A percentile compares a stretch with the other conserved stretches of the same genome.
These are phyloP conservation scores for Exophiala lecanii-corni DNA, from an alignment of 2,329 filamentous ascomycete genomes.

Conservation along the genomic window DNA sequence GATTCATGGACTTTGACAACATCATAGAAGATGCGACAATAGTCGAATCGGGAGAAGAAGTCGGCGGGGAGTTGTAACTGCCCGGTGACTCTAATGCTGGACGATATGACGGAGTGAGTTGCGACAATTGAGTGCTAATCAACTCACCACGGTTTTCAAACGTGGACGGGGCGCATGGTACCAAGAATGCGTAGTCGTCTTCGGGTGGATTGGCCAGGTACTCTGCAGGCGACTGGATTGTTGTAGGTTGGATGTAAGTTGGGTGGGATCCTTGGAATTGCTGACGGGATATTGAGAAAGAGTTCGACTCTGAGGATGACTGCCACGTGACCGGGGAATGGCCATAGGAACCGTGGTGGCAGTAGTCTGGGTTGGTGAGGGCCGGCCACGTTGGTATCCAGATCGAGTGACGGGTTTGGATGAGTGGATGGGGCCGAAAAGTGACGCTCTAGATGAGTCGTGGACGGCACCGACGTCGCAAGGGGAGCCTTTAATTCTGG, in stretches of 20 bases:
- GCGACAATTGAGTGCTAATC: conserved; percentile 25
- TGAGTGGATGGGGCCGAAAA: conserved; percentile 20
- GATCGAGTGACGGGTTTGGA: too few species aligned
- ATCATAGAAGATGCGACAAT: conserved; percentile 28
- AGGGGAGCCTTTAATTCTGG: conserved; percentile 14
- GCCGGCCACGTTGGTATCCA: too few species aligned
- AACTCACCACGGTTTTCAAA: conserved; percentile 27
- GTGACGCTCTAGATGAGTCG: conserved; percentile 25
- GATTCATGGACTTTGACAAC: conserved; percentile 39
- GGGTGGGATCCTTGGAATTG: conserved; percentile 34
- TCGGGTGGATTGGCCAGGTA: conserved; percentile 37
- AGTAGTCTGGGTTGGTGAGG: conserved; percentile 32
- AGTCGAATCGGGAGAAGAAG: conserved; percentile 27
- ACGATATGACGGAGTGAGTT: conserved; percentile 24
- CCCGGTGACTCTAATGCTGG: conserved; percentile 27
- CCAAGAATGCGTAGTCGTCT: conserved; percentile 25
- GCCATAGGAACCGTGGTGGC: conserved; percentile 28
- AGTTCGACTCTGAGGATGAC: too few species aligned
- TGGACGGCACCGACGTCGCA: conserved; percentile 19
- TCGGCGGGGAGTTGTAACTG: conserved; percentile 23
- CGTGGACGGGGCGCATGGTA: conserved; percentile 28
- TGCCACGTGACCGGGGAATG: conserved; percentile 22
- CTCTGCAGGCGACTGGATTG: conserved; percentile 40
- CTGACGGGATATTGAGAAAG: conserved; percentile 34
- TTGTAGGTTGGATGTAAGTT: conserved; percentile 35